phyloP scores from a whole-genome alignment of 140 eudicot species.

The Ambrosia hybrid region DNA sequence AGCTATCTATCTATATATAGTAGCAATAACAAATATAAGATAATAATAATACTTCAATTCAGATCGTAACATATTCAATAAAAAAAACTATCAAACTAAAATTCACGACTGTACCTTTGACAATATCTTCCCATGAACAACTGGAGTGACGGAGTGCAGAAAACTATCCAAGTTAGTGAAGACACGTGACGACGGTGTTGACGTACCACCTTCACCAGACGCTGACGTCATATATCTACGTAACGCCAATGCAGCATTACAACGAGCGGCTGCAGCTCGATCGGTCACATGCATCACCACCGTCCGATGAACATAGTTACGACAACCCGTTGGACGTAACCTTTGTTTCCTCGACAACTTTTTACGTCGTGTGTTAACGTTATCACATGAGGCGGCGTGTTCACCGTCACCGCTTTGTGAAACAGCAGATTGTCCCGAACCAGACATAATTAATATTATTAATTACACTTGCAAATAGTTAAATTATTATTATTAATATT shows the following conservation, averaged over 20 bases:
- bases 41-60: too few relatives aligned
- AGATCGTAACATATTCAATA: too few relatives aligned
- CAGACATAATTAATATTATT: constrained; percentile 34
- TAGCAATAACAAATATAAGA: not conserved
- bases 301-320: constrained; percentile 20
- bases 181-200: not conserved
- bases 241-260: not conserved
- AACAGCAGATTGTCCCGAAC: constrained; percentile 42
- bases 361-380: too few relatives aligned
- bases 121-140: constrained; percentile 33
- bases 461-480: not conserved
- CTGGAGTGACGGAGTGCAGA: constrained; percentile 56
- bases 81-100: not conserved
- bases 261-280: constrained; percentile 30
- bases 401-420: constrained; percentile 42
- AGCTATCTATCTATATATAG: not conserved
- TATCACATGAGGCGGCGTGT: constrained; percentile 16
- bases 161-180: constrained; percentile 58
- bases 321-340: constrained; percentile 14
- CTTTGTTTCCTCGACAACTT: constrained; percentile 8
- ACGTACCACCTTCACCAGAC: constrained; percentile 18
- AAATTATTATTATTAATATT: not conserved
- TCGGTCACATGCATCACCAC: constrained; percentile 22
- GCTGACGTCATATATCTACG: not conserved
- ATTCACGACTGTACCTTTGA: constrained; percentile 33